These are phyloP conservation scores for Lichenothelia convexa DNA, from an alignment of 495 filamentous ascomycete species.

Conservation along the genomic window DNA sequence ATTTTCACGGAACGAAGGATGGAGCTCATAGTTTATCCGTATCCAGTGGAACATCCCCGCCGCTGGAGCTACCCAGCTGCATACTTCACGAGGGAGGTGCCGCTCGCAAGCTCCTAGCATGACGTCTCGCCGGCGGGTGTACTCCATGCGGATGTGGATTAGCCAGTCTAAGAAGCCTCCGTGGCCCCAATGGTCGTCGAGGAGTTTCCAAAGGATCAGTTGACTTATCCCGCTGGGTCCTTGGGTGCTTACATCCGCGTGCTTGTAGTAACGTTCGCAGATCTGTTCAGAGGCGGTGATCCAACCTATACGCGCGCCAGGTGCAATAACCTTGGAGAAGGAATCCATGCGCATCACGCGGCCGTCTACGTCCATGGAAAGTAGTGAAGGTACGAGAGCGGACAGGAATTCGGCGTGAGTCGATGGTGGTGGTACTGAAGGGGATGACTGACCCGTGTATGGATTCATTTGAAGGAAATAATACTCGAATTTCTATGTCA, in stretches of 20 bases:
- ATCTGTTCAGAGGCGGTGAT: constrained; percentile 64
- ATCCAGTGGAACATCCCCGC: constrained; percentile 99
- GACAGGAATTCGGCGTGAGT: constrained; percentile 41
- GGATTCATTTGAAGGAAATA: constrained; percentile 88
- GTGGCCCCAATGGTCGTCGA: constrained; percentile 92
- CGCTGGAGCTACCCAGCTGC: constrained; percentile 62
- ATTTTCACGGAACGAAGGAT: constrained; percentile 31
- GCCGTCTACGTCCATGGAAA: constrained; percentile 46
- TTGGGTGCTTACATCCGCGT: constrained; percentile 63
- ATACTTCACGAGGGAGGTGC: constrained; percentile 56
- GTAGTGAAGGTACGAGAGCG: constrained; percentile 39
- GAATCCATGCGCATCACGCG: constrained; percentile 50
- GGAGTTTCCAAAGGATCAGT: constrained; percentile 64
- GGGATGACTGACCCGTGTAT: constrained; percentile 37
- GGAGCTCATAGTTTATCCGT: constrained; percentile 51
- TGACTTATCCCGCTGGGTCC: constrained; percentile 72
- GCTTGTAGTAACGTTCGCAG: constrained; percentile 56
- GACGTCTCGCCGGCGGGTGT: constrained; percentile 57
- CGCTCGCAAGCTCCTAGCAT: constrained; percentile 72
- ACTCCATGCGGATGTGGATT: constrained; percentile 64
- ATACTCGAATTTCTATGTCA: no score
- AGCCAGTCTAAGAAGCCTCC: constrained; percentile 83
- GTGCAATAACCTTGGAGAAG: constrained; percentile 49
- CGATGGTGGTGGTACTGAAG: constrained; percentile 32
- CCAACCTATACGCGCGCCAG: constrained; percentile 44